phyloP scores from a whole-genome alignment of 2,329 filamentous ascomycete genomes.

The Botrytis fragariae region DNA sequence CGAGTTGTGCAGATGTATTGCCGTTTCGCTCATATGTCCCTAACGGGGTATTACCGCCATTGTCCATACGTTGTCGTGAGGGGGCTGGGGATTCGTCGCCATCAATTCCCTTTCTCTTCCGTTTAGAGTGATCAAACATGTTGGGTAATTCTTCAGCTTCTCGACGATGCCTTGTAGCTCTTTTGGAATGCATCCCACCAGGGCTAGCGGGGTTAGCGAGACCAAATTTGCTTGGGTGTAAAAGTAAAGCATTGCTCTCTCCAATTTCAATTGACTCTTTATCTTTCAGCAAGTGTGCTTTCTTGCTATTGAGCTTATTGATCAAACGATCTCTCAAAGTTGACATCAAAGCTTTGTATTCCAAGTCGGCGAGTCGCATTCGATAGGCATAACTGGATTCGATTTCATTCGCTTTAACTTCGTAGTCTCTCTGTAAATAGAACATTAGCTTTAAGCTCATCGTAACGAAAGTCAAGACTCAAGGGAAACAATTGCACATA shows the following conservation, averaged over 20 bases:
- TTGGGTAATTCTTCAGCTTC: constrained; percentile 55
- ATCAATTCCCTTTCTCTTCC: constrained; percentile 59
- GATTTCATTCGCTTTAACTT: constrained; percentile 59
- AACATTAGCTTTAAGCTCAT: neutral
- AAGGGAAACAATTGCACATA: constrained; percentile 46
- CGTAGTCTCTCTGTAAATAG: constrained; percentile 55
- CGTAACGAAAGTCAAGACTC: neutral
- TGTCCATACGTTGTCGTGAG: constrained; percentile 53
- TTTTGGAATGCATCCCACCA: constrained; percentile 60
- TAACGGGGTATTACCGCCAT: constrained; percentile 56
- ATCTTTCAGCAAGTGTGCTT: constrained; percentile 61
- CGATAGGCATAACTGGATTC: constrained; percentile 60
- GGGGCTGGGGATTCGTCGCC: constrained; percentile 64
- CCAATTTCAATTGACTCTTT: constrained; percentile 67
- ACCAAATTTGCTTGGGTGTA: constrained; percentile 68
- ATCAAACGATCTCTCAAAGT: constrained; percentile 66
- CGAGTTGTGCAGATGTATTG: constrained; percentile 52
- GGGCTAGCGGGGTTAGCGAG: constrained; percentile 63
- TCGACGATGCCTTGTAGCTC: constrained; percentile 61
- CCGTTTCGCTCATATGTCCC: constrained; percentile 60
- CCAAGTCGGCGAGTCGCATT: constrained; percentile 59
- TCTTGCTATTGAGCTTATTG: constrained; percentile 63
- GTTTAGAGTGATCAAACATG: constrained; percentile 58
- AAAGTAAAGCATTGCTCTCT: constrained; percentile 61
- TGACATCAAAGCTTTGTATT: constrained; percentile 56